Evolutionary conservation across 2,329 filamentous ascomycete species (phyloP).

Genomic region (Pezizomycotina sp.): DNA sequence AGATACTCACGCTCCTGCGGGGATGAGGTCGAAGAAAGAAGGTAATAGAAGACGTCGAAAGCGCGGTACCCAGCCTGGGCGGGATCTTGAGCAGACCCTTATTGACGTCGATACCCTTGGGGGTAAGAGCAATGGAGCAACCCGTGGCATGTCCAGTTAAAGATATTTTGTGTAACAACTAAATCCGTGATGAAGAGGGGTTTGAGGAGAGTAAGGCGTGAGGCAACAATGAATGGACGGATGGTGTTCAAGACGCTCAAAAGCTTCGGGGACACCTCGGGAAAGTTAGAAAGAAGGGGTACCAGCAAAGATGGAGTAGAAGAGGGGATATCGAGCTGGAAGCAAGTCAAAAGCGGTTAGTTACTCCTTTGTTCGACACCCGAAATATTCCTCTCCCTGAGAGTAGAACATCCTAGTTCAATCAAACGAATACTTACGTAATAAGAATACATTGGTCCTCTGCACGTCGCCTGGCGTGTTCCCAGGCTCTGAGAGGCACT

Average conservation of each 20-base stretch:
- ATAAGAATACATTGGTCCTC: conserved; percentile 89
- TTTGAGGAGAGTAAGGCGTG: conserved; percentile 71
- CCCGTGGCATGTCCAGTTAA: conserved; percentile 62
- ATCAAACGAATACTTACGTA: conserved; percentile 41
- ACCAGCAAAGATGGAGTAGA: conserved; percentile 71
- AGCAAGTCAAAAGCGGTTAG: neutral
- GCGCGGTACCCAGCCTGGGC: conserved; percentile 67
- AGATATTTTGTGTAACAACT: conserved; percentile 53
- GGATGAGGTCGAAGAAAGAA: conserved; percentile 79
- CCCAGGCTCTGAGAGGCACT: conserved; percentile 72
- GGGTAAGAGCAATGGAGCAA: conserved; percentile 61
- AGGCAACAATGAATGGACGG: conserved; percentile 78
- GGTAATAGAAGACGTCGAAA: conserved; percentile 96
- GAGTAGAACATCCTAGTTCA: neutral
- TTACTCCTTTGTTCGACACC: conserved; percentile 3
- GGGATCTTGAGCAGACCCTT: conserved; percentile 69
- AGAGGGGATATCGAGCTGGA: conserved; percentile 28
- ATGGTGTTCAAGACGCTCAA: conserved; percentile 67
- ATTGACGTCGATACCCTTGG: conserved; percentile 70
- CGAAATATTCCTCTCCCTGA: neutral
- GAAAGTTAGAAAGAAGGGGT: conserved; percentile 67
- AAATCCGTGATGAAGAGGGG: conserved; percentile 50
- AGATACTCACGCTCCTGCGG: conserved; percentile 78
- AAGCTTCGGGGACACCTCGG: conserved; percentile 56
- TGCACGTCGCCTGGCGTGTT: conserved; percentile 82